phyloP scores from a whole-genome alignment of 1,284 basidiomycete species.

The Leucocoprinus gongylophorus region DNA sequence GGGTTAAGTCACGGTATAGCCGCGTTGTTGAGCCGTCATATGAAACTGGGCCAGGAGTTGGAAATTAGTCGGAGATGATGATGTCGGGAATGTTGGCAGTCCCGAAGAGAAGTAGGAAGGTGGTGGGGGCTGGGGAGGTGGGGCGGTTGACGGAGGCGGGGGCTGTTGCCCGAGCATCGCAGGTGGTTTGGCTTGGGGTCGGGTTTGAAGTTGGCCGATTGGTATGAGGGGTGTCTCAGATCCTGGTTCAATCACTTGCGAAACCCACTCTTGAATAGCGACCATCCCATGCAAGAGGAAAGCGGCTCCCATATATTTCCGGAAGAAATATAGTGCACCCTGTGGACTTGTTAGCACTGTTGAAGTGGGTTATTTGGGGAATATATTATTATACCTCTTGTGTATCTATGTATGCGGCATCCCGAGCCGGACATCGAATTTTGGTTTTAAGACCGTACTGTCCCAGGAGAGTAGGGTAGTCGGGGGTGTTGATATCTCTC shows the following conservation, averaged over 20 bases:
- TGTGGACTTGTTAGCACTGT: conserved; percentile 17
- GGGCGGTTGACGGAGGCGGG: conserved; percentile 13
- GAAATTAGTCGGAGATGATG: conserved; percentile 9
- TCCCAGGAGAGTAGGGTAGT: conserved; percentile 32
- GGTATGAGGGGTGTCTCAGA: conserved; percentile 12
- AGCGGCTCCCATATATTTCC: conserved; percentile 47
- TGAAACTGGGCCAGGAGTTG: conserved; percentile 41
- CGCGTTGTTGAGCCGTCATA: conserved; percentile 43
- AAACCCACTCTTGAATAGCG: conserved; percentile 41
- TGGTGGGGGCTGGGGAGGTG: conserved; percentile 24
- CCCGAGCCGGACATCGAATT: conserved; percentile 32
- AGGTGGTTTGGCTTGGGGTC: background rate
- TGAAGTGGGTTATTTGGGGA: background rate
- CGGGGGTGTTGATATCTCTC: background rate
- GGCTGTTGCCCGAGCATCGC: background rate
- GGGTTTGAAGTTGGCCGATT: background rate
- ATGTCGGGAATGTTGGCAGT: conserved; percentile 13
- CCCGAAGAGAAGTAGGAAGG: conserved; percentile 20
- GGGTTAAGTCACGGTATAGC: conserved; percentile 36
- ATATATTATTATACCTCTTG: conserved; percentile 29
- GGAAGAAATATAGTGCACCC: conserved; percentile 43
- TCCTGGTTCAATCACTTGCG: conserved; percentile 40
- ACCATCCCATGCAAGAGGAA: conserved; percentile 38
- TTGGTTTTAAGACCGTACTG: conserved; percentile 37
- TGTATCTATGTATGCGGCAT: conserved; percentile 25